These are phyloP conservation scores for Populus simonii DNA, from an alignment of 345 rosid genomes.

Conservation along the genomic window DNA sequence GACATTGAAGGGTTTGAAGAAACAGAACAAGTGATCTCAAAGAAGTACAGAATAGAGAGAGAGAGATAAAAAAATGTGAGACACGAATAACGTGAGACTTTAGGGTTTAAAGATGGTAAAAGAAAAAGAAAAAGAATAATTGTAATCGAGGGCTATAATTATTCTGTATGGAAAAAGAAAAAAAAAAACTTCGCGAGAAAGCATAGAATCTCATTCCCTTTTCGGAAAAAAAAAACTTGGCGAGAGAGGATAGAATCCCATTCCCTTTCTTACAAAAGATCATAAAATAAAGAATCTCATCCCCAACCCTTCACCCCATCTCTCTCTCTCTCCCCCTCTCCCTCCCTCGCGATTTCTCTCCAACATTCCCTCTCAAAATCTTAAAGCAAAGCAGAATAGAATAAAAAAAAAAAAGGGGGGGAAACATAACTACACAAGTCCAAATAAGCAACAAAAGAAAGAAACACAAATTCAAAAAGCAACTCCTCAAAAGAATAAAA, in stretches of 20 bases:
- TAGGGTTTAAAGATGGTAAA: neutral
- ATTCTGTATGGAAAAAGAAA: neutral
- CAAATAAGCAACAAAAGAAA: neutral
- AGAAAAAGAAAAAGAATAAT: no score
- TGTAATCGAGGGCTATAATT: neutral
- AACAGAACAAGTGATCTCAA: neutral
- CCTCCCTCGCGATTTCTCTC: neutral
- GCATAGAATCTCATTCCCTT: constrained; percentile 56
- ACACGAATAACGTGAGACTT: neutral
- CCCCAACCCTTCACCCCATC: constrained; percentile 4
- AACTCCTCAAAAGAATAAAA: constrained; percentile 9
- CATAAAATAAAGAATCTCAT: neutral
- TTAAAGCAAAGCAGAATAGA: neutral
- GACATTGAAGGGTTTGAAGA: neutral
- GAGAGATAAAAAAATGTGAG: neutral
- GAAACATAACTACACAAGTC: neutral
- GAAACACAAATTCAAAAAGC: neutral
- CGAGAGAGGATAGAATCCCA: constrained; percentile 54
- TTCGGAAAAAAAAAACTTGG: constrained; percentile 26
- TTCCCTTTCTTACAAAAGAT: constrained; percentile 31
- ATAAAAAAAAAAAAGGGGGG: neutral
- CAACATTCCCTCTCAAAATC: constrained; percentile 1
- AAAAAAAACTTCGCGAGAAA: constrained; percentile 36
- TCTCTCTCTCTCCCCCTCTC: neutral
- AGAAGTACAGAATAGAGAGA: neutral